phyloP scores from a whole-genome alignment of 108 stramenopile genomes.

The Cyclotella sp. region DNA sequence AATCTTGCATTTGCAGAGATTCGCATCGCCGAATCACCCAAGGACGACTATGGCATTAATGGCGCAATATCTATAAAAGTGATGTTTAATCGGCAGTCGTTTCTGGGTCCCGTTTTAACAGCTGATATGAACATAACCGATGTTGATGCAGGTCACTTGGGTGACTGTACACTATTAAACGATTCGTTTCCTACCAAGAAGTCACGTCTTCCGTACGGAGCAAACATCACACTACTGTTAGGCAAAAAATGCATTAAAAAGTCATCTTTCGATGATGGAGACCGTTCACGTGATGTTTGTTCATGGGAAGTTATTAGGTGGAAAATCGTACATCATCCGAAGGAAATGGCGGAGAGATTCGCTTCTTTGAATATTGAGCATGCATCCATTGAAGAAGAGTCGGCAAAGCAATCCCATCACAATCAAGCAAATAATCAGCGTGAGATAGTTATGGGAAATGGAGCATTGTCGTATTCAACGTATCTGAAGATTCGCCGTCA shows the following conservation, averaged over 20 bases:
- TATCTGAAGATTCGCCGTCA: slow-evolving; percentile 64
- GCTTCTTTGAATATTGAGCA: slow-evolving; percentile 36
- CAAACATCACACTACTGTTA: slow-evolving; percentile 44
- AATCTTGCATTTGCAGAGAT: slow-evolving; percentile 66
- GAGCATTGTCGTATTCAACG: slow-evolving; percentile 64
- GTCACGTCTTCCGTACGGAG: slow-evolving; percentile 66
- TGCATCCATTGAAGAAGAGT: not conserved
- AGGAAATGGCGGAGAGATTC: slow-evolving; percentile 47
- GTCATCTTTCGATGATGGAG: not conserved
- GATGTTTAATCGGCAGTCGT: slow-evolving; percentile 52
- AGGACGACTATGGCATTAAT: not conserved
- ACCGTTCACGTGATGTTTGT: not conserved
- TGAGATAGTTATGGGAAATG: slow-evolving; percentile 30
- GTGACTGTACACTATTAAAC: not conserved
- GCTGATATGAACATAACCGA: slow-evolving; percentile 26
- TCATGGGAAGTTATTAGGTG: slow-evolving; percentile 53
- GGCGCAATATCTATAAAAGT: slow-evolving; percentile 33
- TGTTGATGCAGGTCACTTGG: slow-evolving; percentile 14
- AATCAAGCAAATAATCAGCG: slow-evolving; percentile 3
- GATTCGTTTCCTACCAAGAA: slow-evolving; percentile 63
- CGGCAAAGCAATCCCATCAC: not conserved
- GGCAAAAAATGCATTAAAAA: slow-evolving; percentile 22
- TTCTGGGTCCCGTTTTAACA: slow-evolving; percentile 16
- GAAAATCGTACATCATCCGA: slow-evolving; percentile 62
- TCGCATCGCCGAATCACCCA: not conserved